These are phyloP conservation scores for Priceomyces carsonii DNA, from an alignment of 805 yeast genomes.

Conservation along the genomic window DNA sequence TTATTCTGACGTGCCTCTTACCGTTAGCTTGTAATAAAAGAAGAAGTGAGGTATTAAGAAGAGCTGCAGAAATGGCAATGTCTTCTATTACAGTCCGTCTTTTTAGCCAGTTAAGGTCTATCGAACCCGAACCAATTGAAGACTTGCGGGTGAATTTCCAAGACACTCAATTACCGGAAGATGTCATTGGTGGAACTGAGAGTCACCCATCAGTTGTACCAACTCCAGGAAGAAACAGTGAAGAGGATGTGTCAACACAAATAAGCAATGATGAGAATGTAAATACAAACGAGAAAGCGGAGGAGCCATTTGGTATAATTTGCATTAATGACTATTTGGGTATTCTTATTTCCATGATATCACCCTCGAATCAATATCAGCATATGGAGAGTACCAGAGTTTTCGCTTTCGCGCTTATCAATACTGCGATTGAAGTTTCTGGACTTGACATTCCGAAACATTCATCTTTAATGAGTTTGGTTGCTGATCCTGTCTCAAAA, in stretches of 20 bases:
- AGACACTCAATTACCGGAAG: constrained; percentile 55
- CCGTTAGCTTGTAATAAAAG: constrained; percentile 90
- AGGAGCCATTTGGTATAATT: constrained; percentile 65
- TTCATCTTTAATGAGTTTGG: constrained; percentile 62
- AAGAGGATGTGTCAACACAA: constrained; percentile 4
- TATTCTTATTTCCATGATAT: constrained; percentile 73
- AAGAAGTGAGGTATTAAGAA: constrained; percentile 84
- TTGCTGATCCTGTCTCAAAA: constrained; percentile 83
- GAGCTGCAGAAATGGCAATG: constrained; percentile 85
- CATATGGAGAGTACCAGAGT: constrained; percentile 87
- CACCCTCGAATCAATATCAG: constrained; percentile 79
- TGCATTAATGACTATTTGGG: constrained; percentile 77
- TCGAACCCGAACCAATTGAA: constrained; percentile 47
- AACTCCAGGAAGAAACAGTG: not conserved
- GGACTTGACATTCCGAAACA: constrained; percentile 63
- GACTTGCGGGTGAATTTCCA: constrained; percentile 51
- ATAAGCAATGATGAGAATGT: constrained; percentile 2
- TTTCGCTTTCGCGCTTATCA: constrained; percentile 74
- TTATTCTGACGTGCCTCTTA: constrained; percentile 86
- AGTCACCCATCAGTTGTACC: not conserved
- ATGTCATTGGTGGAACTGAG: constrained; percentile 54
- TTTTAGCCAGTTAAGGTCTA: constrained; percentile 57
- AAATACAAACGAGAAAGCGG: constrained; percentile 11
- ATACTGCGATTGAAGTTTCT: constrained; percentile 77
- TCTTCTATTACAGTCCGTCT: constrained; percentile 66